Evolutionary conservation across 2,329 filamentous ascomycete genomes (phyloP), one percentile per base, ranked within the genome.

Genomic region (Didymella pomorum): DNA sequence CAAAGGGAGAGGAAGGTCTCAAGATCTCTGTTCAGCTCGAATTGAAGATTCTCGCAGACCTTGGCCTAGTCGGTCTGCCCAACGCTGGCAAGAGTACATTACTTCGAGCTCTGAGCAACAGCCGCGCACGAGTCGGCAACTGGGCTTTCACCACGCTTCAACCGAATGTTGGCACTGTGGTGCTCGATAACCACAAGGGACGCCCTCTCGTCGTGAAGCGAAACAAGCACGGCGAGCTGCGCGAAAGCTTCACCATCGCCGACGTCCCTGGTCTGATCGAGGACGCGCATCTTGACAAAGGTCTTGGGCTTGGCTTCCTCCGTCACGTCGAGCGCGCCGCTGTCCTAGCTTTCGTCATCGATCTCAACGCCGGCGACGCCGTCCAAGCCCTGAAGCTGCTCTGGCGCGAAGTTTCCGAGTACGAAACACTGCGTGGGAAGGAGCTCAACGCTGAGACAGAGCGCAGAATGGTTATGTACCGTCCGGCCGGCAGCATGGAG

Each of bases 111-210:
- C 81, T 99, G 68, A 96, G 89, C 69, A 93, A 93, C 75, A 96
- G 91, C 74, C 89, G 93, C 59, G 92, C 95, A 1, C 87, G 95
- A 37, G 88, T 99, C 4, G 95, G 95, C 39, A 89, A 91, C 74
- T 99, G 95, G 95, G 94, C 93, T 10, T 99, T 99, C 76, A 99
- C 95, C 3, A 99, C 95, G 0, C 83, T 99, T 9, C 89, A 93
- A 67, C 95, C 95, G 2, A 97, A 96, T 67, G 96, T 99, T 53
- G 95, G 95, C 49, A 99, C 95, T 0, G 92, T 99, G 7, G 89
- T 98, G 14, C 85, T 99, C 11, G 95, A 99, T 76, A 87, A 93
- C 73, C 86, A 95, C 79, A 88, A 87, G 57, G 92, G 93, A 2
- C 87, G 91, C 0, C 92, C 93, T 1, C 62, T 79, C 6, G 73